phyloP scores from a whole-genome alignment of 345 rosid species.

The Sonneratia caseolaris region DNA sequence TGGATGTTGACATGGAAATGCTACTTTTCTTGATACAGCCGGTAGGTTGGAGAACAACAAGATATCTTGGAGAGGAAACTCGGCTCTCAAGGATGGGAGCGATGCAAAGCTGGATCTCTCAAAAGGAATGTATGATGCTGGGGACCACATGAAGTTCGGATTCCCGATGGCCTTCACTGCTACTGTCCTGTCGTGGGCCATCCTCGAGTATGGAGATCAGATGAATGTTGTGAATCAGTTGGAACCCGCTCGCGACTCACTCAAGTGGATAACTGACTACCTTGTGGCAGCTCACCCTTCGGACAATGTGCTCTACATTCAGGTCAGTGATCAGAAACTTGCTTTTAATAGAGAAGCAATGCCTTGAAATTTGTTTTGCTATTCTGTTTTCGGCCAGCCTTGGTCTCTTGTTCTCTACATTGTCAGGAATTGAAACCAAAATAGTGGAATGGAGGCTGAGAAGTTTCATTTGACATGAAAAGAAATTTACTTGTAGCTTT shows the following conservation, averaged over 20 bases:
- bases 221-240: slow-evolving; percentile 61
- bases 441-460: background rate
- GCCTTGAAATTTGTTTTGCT: background rate
- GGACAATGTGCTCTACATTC: slow-evolving; percentile 62
- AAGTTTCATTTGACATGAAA: background rate
- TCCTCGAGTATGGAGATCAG: slow-evolving; percentile 94
- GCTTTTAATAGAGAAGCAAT: background rate
- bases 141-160: slow-evolving; percentile 90
- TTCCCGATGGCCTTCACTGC: slow-evolving; percentile 95
- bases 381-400: background rate
- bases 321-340: slow-evolving; percentile 33
- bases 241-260: slow-evolving; percentile 57
- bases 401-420: background rate
- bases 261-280: slow-evolving; percentile 85
- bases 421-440: background rate
- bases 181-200: slow-evolving; percentile 79
- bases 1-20: background rate
- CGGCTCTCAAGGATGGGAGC: slow-evolving; percentile 71
- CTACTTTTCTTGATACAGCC: slow-evolving; percentile 35
- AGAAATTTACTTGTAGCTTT: background rate
- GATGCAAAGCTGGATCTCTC: slow-evolving; percentile 55
- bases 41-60: slow-evolving; percentile 56
- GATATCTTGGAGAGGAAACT: slow-evolving; percentile 90
- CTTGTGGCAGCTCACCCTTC: slow-evolving; percentile 71
- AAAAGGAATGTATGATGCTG: slow-evolving; percentile 89